Base-by-base conservation (phyloP, 768 basidiomycete species). In the Pleurotus pulmonarius region DNA sequence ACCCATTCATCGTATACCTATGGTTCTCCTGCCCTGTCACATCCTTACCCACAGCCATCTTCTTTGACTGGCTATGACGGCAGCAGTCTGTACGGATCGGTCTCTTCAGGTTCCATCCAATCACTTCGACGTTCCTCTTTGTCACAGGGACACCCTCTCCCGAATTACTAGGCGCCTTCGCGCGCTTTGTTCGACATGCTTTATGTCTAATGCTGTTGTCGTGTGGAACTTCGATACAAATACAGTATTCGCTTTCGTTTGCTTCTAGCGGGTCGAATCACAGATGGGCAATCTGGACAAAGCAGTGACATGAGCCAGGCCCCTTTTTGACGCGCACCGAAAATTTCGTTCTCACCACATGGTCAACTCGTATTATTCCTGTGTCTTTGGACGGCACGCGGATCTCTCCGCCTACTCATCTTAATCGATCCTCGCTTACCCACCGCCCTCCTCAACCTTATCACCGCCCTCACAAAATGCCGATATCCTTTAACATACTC, bases 271-370 rank as follows among this genome's bases (percentile, higher is more conserved):
- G 22, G 22, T 39, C 51, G 15, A 41, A 39, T 24, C 39, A 34
- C 51, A 38, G 38, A 53, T 29, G 12, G 34, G 16, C 9, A 53
- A 53, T 16, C 26, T 26, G 9, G 25, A 51, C 34, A 29, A 26
- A 26, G 22, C 46, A 18, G 41, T 44, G 41, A 22, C 41, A 16
- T 44, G 41, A 22, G n/a, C 41, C 41, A 15, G 41, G n/a, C n/a
- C 41, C 20, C 41, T 44, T 16, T 34, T 44, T 16, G 41, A 20
- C 51, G 51, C 24, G 4, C 39, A 41, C 4, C 38, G 51, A 53
- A 53, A 53, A 53, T 53, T 53, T 53, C 37, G 12, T 53, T 53
- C 34, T 53, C 49, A 40, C 51, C 39, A 20, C 39, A 41, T 41
- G 51, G 51, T 20, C n/a, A 6, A 22, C 26, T 49, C 15, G 6